phyloP scores from a whole-genome alignment of 1,139 yeast species.

The Magnusiomyces starmeri region DNA sequence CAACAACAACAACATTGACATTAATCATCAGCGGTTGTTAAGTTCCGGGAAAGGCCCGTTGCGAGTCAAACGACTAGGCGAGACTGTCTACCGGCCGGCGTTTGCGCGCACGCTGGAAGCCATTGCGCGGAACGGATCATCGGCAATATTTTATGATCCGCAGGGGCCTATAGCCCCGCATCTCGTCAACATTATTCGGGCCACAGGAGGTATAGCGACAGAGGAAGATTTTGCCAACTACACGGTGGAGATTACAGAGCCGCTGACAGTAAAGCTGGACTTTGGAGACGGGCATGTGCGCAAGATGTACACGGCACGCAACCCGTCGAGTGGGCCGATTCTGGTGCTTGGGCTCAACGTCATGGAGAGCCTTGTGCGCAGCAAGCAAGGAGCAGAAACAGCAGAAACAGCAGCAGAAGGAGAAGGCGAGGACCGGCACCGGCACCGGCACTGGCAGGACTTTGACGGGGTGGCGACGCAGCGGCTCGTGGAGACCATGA shows the following conservation, averaged over 20 bases:
- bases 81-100: slow-evolving; percentile 48
- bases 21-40: not conserved
- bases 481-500: slow-evolving; percentile 75
- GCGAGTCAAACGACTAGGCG: slow-evolving; percentile 46
- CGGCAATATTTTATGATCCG: slow-evolving; percentile 76
- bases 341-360: slow-evolving; percentile 67
- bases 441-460: slow-evolving; percentile 27
- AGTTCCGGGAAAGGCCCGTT: slow-evolving; percentile 16
- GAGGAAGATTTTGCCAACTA: slow-evolving; percentile 60
- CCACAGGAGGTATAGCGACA: slow-evolving; percentile 56
- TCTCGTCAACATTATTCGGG: slow-evolving; percentile 41
- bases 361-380: slow-evolving; percentile 36
- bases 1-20: not conserved
- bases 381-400: not conserved
- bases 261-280: slow-evolving; percentile 43
- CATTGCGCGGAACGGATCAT: slow-evolving; percentile 69
- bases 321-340: slow-evolving; percentile 82
- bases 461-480: slow-evolving; percentile 49
- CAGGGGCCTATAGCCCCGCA: slow-evolving; percentile 60
- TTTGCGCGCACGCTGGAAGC: slow-evolving; percentile 59
- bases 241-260: slow-evolving; percentile 46
- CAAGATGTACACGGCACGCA: slow-evolving; percentile 60
- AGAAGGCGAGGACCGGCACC: slow-evolving; percentile 18
- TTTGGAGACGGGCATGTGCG: slow-evolving; percentile 32
- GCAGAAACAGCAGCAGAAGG: slow-evolving; percentile 23